phyloP scores from a whole-genome alignment of 257 asterid species.

The Solanum sejunctum region DNA sequence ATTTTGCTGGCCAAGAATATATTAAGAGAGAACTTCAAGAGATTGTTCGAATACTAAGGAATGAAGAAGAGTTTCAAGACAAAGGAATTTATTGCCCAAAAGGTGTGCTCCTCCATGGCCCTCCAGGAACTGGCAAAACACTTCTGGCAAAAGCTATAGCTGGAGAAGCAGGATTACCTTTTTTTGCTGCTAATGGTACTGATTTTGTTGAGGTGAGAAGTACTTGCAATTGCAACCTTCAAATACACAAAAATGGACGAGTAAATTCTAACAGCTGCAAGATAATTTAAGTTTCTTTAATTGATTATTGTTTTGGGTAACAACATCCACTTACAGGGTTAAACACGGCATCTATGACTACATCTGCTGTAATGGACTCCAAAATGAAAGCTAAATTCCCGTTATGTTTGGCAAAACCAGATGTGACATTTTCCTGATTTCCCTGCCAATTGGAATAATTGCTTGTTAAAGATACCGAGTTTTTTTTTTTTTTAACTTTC shows the following conservation, averaged over 20 bases:
- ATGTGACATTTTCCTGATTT: background rate
- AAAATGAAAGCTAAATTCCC: background rate
- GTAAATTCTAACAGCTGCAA: background rate
- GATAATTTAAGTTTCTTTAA: background rate
- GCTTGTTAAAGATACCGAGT: background rate
- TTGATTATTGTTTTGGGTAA: background rate
- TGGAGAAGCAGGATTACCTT: conserved; percentile 99
- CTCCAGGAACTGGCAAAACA: conserved; percentile 99
- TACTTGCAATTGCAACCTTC: background rate
- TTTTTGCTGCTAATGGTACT: conserved; percentile 95
- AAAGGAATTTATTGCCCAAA: conserved; percentile 97
- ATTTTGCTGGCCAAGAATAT: conserved; percentile 98
- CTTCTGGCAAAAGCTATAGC: conserved; percentile 99
- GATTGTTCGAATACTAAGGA: conserved; percentile 79
- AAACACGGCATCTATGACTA: background rate
- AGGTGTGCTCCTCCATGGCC: conserved; percentile 98
- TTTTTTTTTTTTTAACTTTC: background rate
- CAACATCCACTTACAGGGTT: background rate
- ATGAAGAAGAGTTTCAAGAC: conserved; percentile 84
- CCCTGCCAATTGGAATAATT: background rate
- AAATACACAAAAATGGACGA: background rate
- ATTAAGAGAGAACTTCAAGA: conserved; percentile 96
- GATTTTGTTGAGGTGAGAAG: conserved; percentile 94
- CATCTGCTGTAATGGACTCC: background rate
- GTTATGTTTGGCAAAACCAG: background rate